phyloP scores from a whole-genome alignment of 345 rosid genomes.

The Luvunga scandens region DNA sequence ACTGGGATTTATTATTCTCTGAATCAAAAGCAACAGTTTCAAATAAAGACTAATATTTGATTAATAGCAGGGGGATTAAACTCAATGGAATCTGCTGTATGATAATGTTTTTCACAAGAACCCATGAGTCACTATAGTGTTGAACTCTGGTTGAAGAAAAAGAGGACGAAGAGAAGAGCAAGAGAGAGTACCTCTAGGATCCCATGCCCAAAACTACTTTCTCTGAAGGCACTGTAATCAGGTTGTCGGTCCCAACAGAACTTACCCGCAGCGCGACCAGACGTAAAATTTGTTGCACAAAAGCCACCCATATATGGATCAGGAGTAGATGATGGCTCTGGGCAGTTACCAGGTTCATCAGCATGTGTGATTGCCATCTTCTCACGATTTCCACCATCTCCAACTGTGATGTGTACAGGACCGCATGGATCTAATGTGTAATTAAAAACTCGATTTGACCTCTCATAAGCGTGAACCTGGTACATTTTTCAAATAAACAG shows the following conservation, averaged over 20 bases:
- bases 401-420: slow-evolving; percentile 71
- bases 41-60: background rate
- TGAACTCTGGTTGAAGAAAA: background rate
- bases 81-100: background rate
- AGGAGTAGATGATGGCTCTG: slow-evolving; percentile 55
- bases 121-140: background rate
- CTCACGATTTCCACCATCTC: slow-evolving; percentile 83
- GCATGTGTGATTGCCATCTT: slow-evolving; percentile 61
- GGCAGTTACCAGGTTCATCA: slow-evolving; percentile 84
- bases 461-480: slow-evolving; percentile 93
- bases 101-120: background rate
- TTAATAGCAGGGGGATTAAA: background rate
- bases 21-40: background rate
- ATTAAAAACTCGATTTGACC: slow-evolving; percentile 85
- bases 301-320: slow-evolving; percentile 56
- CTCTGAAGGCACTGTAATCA: slow-evolving; percentile 84
- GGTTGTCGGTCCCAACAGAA: slow-evolving; percentile 96
- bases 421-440: slow-evolving; percentile 85
- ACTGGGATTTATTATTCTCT: background rate
- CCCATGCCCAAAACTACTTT: slow-evolving; percentile 95
- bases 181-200: slow-evolving; percentile 65
- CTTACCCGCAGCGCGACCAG: slow-evolving; percentile 58
- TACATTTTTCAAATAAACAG: background rate
- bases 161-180: background rate
- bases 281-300: slow-evolving; percentile 78